Evolutionary conservation across 164 flowering plant species (phyloP).

Genomic region (Magnolia changhungtana): DNA sequence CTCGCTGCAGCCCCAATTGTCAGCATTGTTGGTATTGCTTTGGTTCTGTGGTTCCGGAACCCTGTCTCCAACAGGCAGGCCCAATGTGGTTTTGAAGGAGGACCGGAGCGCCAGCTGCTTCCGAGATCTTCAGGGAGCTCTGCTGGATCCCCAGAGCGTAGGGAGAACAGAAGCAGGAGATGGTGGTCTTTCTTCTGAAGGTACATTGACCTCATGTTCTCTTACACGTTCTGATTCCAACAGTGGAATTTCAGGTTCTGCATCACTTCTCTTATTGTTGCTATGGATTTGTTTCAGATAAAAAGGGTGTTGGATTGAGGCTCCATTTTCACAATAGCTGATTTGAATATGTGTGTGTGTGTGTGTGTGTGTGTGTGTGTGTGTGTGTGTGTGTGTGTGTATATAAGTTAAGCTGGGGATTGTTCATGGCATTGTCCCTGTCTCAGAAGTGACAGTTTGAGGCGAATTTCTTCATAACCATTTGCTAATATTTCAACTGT

Average conservation of each 20-base stretch:
- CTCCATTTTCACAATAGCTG: no score
- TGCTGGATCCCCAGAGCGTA: conserved; percentile 26
- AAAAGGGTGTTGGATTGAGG: no score
- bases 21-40: conserved; percentile 65
- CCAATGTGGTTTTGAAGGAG: conserved; percentile 13
- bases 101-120: conserved; percentile 22
- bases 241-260: not conserved
- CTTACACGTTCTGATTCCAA: not conserved
- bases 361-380: no score
- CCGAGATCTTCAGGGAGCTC: conserved; percentile 17
- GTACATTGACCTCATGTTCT: not conserved
- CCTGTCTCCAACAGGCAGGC: conserved; percentile 34
- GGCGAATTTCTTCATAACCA: no score
- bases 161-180: conserved; percentile 45
- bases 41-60: conserved; percentile 65
- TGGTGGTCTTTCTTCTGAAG: conserved; percentile 63
- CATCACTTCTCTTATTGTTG: not conserved
- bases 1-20: conserved; percentile 76
- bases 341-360: no score
- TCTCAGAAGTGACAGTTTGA: no score
- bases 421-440: no score
- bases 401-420: no score
- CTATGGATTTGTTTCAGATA: not conserved
- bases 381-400: no score
- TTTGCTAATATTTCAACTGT: no score